These are phyloP conservation scores for Fusarium illudens DNA, from an alignment of 2,329 filamentous ascomycete genomes.

Conservation along the genomic window DNA sequence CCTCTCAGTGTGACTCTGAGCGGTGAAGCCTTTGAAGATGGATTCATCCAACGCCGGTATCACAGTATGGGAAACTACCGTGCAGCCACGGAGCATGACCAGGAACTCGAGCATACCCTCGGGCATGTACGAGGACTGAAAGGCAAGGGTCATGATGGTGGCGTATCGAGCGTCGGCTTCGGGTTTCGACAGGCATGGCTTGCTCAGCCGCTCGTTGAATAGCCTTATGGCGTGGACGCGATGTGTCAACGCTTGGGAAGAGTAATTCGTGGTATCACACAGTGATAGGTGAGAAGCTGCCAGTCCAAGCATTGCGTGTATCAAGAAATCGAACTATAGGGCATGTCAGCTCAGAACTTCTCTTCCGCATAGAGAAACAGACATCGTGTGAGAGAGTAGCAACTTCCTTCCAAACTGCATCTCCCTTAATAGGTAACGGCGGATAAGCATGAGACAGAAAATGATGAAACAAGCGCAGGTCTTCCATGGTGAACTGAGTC, in stretches of 20 bases:
- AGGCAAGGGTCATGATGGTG: constrained; percentile 45
- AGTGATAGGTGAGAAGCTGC: constrained; percentile 48
- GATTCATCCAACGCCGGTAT: constrained; percentile 1
- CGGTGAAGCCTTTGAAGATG: constrained; percentile 9
- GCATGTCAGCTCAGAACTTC: background rate
- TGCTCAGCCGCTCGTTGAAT: constrained; percentile 42
- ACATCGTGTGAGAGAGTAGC: constrained; percentile 47
- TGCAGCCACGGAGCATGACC: constrained; percentile 45
- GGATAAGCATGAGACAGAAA: constrained; percentile 56
- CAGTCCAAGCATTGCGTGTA: constrained; percentile 50
- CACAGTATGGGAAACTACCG: constrained; percentile 9
- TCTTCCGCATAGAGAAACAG: constrained; percentile 1
- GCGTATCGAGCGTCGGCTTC: constrained; percentile 49
- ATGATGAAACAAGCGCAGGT: constrained; percentile 61
- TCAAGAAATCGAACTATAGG: constrained; percentile 48
- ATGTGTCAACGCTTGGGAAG: constrained; percentile 43
- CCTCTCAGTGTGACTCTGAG: constrained; percentile 3
- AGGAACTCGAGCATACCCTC: constrained; percentile 51
- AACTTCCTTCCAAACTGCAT: constrained; percentile 46
- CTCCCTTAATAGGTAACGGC: constrained; percentile 45
- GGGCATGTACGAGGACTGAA: constrained; percentile 48
- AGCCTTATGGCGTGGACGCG: constrained; percentile 45
- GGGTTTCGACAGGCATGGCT: constrained; percentile 36
- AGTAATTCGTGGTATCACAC: constrained; percentile 26
- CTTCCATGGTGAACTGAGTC: constrained; percentile 49